These are phyloP conservation scores for Globisporangium barbulae DNA, from an alignment of 352 stramenopile species.

Conservation along the genomic window DNA sequence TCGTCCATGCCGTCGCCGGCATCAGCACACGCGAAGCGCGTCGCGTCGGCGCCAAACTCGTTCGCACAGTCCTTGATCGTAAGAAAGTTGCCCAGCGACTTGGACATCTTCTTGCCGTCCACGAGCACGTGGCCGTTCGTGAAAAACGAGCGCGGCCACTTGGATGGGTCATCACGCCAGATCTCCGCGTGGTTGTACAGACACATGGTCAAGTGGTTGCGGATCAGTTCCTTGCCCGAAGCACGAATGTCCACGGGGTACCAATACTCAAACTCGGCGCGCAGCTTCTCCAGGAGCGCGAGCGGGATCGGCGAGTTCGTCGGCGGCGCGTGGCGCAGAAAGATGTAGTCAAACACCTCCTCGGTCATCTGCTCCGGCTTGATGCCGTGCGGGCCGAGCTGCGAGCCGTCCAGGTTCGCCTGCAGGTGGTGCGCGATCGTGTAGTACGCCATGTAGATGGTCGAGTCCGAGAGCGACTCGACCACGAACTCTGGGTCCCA, in stretches of 20 bases:
- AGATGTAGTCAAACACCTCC: slow-evolving; percentile 99
- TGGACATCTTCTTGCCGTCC: slow-evolving; percentile 99
- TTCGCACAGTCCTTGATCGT: slow-evolving; percentile 97
- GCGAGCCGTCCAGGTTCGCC: slow-evolving; percentile 92
- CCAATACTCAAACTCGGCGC: slow-evolving; percentile 99
- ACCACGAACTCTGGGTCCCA: slow-evolving; percentile 99
- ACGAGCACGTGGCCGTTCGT: slow-evolving; percentile 98
- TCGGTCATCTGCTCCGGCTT: slow-evolving; percentile 89
- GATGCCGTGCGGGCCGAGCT: slow-evolving; percentile 85
- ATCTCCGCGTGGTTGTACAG: slow-evolving; percentile 99
- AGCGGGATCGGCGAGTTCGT: slow-evolving; percentile 84
- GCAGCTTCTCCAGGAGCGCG: slow-evolving; percentile 92
- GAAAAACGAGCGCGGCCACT: slow-evolving; percentile 98
- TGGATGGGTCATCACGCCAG: slow-evolving; percentile 96
- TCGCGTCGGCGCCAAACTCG: slow-evolving; percentile 95
- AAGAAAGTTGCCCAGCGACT: slow-evolving; percentile 99
- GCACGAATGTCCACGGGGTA: slow-evolving; percentile 99
- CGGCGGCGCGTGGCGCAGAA: slow-evolving; percentile 88
- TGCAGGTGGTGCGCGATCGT: slow-evolving; percentile 99
- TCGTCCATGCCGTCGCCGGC: slow-evolving; percentile 98
- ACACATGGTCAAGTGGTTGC: slow-evolving; percentile 99
- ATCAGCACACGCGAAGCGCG: slow-evolving; percentile 97
- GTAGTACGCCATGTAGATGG: slow-evolving; percentile 99
- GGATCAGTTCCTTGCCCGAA: slow-evolving; percentile 95
- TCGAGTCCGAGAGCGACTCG: slow-evolving; percentile 99